Percentiles rank a stretch among this genome's conserved stretches.
These are phyloP conservation scores for Candida nemodendra DNA, from an alignment of 805 yeast genomes.

Conservation along the genomic window DNA sequence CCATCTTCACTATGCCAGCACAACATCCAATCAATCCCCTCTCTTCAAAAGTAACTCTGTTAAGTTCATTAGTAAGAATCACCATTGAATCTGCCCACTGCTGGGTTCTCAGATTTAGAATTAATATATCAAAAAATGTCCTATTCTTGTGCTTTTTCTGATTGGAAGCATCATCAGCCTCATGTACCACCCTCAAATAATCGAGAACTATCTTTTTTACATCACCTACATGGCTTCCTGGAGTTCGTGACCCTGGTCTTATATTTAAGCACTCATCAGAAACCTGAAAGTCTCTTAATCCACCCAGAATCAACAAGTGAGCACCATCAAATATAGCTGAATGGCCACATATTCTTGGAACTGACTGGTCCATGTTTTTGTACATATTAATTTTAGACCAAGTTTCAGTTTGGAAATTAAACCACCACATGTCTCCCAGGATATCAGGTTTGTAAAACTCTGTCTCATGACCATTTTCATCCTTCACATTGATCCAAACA, in stretches of 20 bases:
- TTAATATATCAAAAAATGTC: conserved; percentile 8
- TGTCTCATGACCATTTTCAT: conserved; percentile 16
- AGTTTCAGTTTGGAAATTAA: conserved; percentile 40
- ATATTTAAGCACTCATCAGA: conserved; percentile 1
- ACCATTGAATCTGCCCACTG: conserved; percentile 22
- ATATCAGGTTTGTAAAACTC: conserved; percentile 29
- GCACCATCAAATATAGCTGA: conserved; percentile 16
- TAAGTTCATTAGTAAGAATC: conserved; percentile 1
- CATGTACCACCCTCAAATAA: not conserved
- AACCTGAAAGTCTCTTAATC: conserved; percentile 19
- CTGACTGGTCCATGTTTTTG: conserved; percentile 5
- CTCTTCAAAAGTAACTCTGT: not conserved
- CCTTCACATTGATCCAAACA: conserved; percentile 22
- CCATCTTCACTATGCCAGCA: conserved; percentile 16
- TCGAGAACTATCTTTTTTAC: not conserved
- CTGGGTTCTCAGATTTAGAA: conserved; percentile 21
- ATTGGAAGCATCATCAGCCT: not conserved
- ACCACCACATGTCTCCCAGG: conserved; percentile 51
- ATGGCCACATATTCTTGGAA: conserved; percentile 29
- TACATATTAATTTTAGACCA: conserved; percentile 36
- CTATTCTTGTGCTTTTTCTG: not conserved
- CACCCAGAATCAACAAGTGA: conserved; percentile 26
- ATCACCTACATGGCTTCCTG: not conserved
- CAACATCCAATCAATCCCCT: conserved; percentile 5
- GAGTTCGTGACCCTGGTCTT: no score